A percentile compares a stretch with the other conserved stretches of the same genome.
Conservation (phyloP, 257 asterid species). For the Solanum piurae region DNA sequence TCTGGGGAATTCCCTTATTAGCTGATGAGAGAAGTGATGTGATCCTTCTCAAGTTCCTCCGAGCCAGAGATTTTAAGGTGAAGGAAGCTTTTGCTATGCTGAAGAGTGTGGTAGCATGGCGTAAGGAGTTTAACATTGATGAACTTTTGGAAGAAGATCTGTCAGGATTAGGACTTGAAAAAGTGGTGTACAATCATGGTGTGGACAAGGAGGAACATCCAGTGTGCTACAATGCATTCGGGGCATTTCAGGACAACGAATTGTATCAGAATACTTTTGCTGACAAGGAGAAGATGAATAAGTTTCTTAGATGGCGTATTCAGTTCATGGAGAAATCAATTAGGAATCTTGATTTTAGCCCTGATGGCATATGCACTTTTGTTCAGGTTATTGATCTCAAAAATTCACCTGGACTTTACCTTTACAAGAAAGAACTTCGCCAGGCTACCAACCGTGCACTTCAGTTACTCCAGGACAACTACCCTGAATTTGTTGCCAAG, state of each 20-base stretch:
- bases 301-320: conserved; percentile 48
- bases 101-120: conserved; percentile 56
- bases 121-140: conserved; percentile 50
- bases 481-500: conserved; percentile 71
- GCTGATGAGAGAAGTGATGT: conserved; percentile 49
- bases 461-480: conserved; percentile 71
- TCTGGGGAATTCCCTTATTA: conserved; percentile 60
- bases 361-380: conserved; percentile 50
- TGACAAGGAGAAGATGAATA: conserved; percentile 53
- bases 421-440: conserved; percentile 53
- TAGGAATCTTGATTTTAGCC: conserved; percentile 58
- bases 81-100: conserved; percentile 62
- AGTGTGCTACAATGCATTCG: conserved; percentile 54
- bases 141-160: conserved; percentile 31
- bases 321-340: conserved; percentile 61
- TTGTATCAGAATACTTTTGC: conserved; percentile 46
- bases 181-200: conserved; percentile 49
- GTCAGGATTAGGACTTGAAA: conserved; percentile 30
- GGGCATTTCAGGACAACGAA: conserved; percentile 71
- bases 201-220: conserved; percentile 59
- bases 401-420: conserved; percentile 52
- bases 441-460: conserved; percentile 69
- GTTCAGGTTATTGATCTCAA: conserved; percentile 63
- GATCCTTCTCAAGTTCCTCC: conserved; percentile 55
- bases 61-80: conserved; percentile 66